phyloP scores from a whole-genome alignment of 306 rosid species.

The Fagus sylvatica region DNA sequence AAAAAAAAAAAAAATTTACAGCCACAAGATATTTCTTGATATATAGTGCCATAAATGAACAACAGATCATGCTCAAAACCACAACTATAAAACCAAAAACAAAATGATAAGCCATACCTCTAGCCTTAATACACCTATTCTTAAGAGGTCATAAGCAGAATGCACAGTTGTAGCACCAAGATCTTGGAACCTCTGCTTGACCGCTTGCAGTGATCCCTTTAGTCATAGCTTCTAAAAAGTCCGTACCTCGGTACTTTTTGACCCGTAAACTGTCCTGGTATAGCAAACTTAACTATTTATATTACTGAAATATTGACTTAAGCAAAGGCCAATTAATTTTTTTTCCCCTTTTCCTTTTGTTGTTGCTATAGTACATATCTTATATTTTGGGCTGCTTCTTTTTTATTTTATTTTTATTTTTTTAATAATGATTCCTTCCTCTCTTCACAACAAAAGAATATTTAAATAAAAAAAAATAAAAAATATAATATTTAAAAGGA shows the following conservation, averaged over 20 bases:
- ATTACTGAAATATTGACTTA: constrained; percentile 13
- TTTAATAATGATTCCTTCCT: too few relatives aligned
- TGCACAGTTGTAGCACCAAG: constrained; percentile 83
- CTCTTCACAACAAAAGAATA: too few relatives aligned
- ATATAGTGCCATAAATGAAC: too few relatives aligned
- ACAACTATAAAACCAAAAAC: constrained; percentile 1
- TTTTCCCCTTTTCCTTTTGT: too few relatives aligned
- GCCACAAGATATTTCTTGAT: constrained; percentile 5
- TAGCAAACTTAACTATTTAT: constrained; percentile 13
- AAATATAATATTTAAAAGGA: too few relatives aligned
- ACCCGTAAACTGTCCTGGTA: constrained; percentile 68
- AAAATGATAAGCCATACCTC: constrained; percentile 56
- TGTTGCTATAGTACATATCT: too few relatives aligned
- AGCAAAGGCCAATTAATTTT: constrained; percentile 6
- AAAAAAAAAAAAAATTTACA: too few relatives aligned
- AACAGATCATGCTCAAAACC: constrained; percentile 2
- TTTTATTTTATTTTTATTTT: too few relatives aligned
- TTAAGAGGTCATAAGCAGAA: constrained; percentile 85
- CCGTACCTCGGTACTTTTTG: constrained; percentile 91
- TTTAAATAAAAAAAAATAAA: too few relatives aligned
- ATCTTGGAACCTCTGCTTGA: constrained; percentile 95
- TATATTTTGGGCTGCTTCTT: too few relatives aligned
- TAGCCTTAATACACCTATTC: constrained; percentile 66
- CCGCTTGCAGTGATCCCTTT: constrained; percentile 98
- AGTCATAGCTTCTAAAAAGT: constrained; percentile 95